These are phyloP conservation scores for Mycena chlorophos DNA, from an alignment of 768 basidiomycete genomes.

Conservation along the genomic window DNA sequence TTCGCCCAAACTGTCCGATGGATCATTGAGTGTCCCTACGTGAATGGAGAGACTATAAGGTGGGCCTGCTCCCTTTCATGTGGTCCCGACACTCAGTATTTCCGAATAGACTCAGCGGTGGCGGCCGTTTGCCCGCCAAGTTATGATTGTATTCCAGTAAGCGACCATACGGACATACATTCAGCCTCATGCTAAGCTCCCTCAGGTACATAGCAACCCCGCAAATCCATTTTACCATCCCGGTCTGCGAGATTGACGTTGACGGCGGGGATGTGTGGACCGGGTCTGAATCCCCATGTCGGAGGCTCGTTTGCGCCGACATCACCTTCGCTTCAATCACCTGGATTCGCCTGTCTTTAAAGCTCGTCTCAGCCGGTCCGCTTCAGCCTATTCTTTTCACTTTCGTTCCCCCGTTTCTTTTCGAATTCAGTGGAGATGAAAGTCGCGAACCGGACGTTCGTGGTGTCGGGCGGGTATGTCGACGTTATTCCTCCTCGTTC, in stretches of 20 bases:
- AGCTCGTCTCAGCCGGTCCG: constrained; percentile 5
- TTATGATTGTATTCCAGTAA: neutral
- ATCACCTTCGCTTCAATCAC: constrained; percentile 19
- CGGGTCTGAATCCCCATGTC: constrained; percentile 7
- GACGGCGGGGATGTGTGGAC: constrained; percentile 5
- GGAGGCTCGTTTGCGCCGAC: constrained; percentile 15
- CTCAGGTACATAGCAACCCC: neutral
- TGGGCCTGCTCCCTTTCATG: no score
- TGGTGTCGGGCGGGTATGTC: constrained; percentile 41
- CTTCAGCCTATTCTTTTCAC: neutral
- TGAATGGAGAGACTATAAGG: constrained; percentile 56
- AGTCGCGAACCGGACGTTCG: constrained; percentile 34
- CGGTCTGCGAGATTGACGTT: neutral
- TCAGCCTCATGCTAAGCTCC: neutral
- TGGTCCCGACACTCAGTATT: no score
- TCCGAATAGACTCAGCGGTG: constrained; percentile 51
- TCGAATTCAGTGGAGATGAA: constrained; percentile 27
- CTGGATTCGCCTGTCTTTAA: constrained; percentile 16
- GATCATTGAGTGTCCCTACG: constrained; percentile 52
- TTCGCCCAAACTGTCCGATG: constrained; percentile 52
- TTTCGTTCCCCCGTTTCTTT: neutral
- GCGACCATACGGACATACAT: neutral
- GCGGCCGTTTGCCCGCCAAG: constrained; percentile 19
- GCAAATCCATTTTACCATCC: neutral
- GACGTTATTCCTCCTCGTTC: neutral